Base-by-base conservation (phyloP, 192 early-diverging fungal species). In the Backusella psychrophila region DNA sequence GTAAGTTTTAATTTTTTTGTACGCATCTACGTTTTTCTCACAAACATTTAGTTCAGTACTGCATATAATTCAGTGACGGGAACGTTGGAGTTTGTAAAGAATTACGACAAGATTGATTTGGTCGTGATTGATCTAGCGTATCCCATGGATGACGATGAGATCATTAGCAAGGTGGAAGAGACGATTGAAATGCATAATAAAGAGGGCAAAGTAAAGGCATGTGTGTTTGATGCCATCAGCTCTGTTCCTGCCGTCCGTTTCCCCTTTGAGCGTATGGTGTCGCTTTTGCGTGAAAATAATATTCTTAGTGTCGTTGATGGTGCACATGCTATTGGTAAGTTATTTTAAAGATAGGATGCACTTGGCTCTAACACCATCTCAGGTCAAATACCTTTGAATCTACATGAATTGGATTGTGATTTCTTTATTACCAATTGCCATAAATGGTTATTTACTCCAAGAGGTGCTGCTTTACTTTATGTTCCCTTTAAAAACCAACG, bases 381-480 rank as follows among this genome's bases (percentile, higher is more conserved):
- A 75, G 74, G 74, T 34, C 91, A 92, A 76, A 86, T 93, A 23
- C 89, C 88, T 41, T 66, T 92, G 1, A 77, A 91, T 42, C 46
- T 92, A 6, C 72, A 73, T 23, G 83, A 85, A 44, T 74, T 85
- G 17, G 76, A 84, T 65, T 87, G 91, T 0, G 93, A 94, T 72
- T 94, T 90, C 69, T 90, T 88, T 67, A 87, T 90, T n/a, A 85
- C 86, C 46, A 90, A 90, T 76, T 85, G 83, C 71, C 91, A 93
- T 80, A 93, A 93, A 83, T 93, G 91, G 91, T 49, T 91, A 14
- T 90, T 76, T 82, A 84, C 83, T 67, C 85, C 85, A 38, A 82
- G 86, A 31, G 82, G 88, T 14, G 81, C 83, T 4, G 87, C 89
- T 7, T 75, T 88, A 9, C 73, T 93, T 6, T 91, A 90, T 71